phyloP scores from a whole-genome alignment of 352 stramenopile genomes.

The Stramenopiles sp. region DNA sequence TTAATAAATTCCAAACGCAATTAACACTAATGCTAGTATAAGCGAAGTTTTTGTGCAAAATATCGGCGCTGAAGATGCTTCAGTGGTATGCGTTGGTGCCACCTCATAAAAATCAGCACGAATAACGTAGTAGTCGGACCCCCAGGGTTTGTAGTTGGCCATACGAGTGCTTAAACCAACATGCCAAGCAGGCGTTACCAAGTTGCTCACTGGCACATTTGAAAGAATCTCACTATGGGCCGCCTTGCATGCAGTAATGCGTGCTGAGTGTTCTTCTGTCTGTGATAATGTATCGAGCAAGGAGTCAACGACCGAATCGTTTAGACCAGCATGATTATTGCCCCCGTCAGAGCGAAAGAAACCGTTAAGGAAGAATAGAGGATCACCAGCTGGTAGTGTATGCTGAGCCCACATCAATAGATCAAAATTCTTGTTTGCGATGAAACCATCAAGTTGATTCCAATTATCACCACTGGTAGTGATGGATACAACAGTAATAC shows the following conservation, averaged over 20 bases:
- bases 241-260: neutral
- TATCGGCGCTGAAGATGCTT: too few relatives aligned
- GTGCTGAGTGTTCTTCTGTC: constrained; percentile 14
- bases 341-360: constrained; percentile 15
- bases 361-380: constrained; percentile 21
- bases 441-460: constrained; percentile 11
- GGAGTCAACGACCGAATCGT: constrained; percentile 13
- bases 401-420: constrained; percentile 19
- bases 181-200: constrained; percentile 20
- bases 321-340: constrained; percentile 14
- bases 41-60: too few relatives aligned
- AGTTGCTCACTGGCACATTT: constrained; percentile 14
- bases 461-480: constrained; percentile 18
- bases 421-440: constrained; percentile 17
- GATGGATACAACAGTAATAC: constrained; percentile 13
- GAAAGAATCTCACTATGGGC: constrained; percentile 12
- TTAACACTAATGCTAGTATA: too few relatives aligned
- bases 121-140: constrained; percentile 20
- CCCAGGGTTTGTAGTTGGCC: constrained; percentile 17
- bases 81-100: too few relatives aligned
- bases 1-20: too few relatives aligned
- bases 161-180: constrained; percentile 10
- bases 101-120: too few relatives aligned
- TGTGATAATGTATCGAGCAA: constrained; percentile 12
- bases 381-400: constrained; percentile 17